Evolutionary conservation across 75 land plant species (phyloP).

Genomic region (Azolla pinnata): DNA sequence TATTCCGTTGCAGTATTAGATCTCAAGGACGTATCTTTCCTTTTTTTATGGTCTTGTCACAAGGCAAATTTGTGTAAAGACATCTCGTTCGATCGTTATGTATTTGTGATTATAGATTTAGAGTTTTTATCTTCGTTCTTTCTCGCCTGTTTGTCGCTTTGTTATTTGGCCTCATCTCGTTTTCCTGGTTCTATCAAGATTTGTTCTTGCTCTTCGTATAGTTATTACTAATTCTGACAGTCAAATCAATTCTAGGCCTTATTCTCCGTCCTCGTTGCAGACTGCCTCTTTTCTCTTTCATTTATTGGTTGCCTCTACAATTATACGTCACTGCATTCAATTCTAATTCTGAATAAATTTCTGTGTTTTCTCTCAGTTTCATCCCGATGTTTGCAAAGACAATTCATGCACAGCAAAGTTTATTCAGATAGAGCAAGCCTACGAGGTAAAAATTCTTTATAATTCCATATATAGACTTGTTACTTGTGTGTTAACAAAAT

Average conservation of each 20-base stretch:
- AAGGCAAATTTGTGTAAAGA: not conserved
- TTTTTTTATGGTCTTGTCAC: not conserved
- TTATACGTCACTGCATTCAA: not conserved
- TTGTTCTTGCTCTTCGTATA: too few species aligned
- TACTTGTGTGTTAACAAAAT: too few species aligned
- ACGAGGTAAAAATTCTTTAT: conserved; percentile 65
- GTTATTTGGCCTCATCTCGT: too few species aligned
- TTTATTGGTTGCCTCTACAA: not conserved
- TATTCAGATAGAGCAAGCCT: conserved; percentile 54
- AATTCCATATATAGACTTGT: too few species aligned
- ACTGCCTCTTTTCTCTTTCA: not conserved
- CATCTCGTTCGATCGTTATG: not conserved
- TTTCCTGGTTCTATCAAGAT: too few species aligned
- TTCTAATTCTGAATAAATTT: too few species aligned
- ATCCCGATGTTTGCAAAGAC: conserved; percentile 77
- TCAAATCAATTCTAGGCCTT: not conserved
- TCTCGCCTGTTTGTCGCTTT: too few species aligned
- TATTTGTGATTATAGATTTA: too few species aligned
- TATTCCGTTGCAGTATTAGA: not conserved
- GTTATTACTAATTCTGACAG: too few species aligned
- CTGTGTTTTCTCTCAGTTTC: conserved; percentile 46
- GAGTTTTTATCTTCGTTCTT: too few species aligned
- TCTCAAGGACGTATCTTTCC: too few species aligned
- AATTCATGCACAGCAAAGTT: conserved; percentile 47
- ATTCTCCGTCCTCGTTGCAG: not conserved